Evolutionary conservation across 257 asterid genomes (phyloP).

Genomic region (Penstemon davidsonii): DNA sequence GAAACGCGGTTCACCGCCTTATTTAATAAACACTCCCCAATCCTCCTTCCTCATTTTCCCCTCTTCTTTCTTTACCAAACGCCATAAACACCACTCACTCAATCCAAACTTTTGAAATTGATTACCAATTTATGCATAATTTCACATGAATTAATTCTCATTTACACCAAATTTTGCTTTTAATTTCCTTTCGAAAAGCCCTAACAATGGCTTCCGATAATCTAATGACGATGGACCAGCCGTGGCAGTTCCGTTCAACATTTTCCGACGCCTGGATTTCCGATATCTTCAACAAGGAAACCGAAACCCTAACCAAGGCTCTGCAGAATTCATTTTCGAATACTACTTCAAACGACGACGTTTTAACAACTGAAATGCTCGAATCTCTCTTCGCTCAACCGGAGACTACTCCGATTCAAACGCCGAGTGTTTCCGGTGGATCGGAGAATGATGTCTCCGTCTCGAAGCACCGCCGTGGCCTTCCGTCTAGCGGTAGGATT

Average conservation of each 20-base stretch:
- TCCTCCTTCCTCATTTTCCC: neutral
- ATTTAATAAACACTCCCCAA: conserved; percentile 28
- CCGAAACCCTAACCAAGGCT: conserved; percentile 55
- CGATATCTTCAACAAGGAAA: conserved; percentile 50
- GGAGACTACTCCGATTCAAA: conserved; percentile 35
- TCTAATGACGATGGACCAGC: conserved; percentile 52
- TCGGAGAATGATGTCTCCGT: conserved; percentile 56
- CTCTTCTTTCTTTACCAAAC: neutral
- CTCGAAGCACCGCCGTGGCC: conserved; percentile 9
- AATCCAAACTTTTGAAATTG: neutral
- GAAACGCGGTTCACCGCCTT: conserved; percentile 75
- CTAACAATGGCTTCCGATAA: conserved; percentile 56
- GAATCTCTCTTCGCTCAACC: conserved; percentile 37
- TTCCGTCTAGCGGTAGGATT: conserved; percentile 54
- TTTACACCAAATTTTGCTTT: too few species aligned
- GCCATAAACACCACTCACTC: too few species aligned
- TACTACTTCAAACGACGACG: conserved; percentile 34
- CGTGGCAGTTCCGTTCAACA: conserved; percentile 55
- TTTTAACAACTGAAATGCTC: conserved; percentile 35
- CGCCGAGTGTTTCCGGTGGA: conserved; percentile 53
- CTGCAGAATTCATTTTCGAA: conserved; percentile 51
- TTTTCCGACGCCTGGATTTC: conserved; percentile 64
- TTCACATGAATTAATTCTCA: too few species aligned
- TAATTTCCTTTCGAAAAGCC: neutral
- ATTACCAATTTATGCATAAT: neutral